Evolutionary conservation across 2,329 filamentous ascomycete species (phyloP).

Genomic region (Penicillium brasilianum): DNA sequence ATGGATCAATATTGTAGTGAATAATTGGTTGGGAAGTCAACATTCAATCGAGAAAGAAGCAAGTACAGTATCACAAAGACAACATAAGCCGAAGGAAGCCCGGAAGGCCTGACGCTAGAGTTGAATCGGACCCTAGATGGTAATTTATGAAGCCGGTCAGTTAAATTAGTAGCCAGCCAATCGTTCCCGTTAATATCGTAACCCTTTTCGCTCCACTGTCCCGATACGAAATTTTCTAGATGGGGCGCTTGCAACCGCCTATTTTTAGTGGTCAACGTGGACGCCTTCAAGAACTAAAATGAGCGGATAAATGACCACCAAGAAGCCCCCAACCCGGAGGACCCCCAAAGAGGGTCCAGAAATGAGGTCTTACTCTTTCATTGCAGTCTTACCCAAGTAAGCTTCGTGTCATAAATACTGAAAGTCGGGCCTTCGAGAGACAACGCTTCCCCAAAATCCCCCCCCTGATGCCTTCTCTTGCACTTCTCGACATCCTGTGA

Average conservation of each 20-base stretch:
- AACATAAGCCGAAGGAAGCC: background rate
- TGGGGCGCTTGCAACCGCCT: background rate
- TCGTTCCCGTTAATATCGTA: background rate
- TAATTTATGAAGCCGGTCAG: background rate
- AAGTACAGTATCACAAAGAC: background rate
- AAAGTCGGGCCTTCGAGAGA: background rate
- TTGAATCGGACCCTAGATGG: background rate
- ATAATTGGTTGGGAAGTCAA: background rate
- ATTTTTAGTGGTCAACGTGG: background rate
- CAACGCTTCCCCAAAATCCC: background rate
- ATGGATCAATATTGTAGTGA: background rate
- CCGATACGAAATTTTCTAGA: background rate
- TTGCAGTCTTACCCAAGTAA: background rate
- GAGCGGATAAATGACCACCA: background rate
- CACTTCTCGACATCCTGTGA: background rate
- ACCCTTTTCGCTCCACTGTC: background rate
- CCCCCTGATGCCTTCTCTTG: background rate
- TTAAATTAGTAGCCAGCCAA: background rate
- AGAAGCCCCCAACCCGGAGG: background rate
- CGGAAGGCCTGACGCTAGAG: background rate
- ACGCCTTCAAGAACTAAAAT: background rate
- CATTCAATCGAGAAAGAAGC: background rate
- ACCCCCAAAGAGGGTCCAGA: background rate
- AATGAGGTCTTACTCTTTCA: background rate
- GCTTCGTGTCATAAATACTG: background rate